These are phyloP conservation scores for Thraustochytrium striatum DNA, from an alignment of 352 stramenopile genomes.

Conservation along the genomic window DNA sequence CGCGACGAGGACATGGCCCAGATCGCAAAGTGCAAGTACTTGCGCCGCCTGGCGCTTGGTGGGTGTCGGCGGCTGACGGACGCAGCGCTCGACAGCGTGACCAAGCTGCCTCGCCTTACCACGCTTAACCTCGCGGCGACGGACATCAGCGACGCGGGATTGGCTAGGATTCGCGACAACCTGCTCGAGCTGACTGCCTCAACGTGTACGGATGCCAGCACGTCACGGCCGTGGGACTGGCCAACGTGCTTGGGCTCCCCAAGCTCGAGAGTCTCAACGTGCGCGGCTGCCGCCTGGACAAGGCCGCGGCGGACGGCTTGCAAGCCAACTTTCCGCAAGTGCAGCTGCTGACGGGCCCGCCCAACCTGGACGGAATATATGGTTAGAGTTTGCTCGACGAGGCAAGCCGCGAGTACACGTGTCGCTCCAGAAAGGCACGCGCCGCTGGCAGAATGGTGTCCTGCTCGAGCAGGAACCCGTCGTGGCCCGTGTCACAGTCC, in stretches of 20 bases:
- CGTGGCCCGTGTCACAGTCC: constrained; percentile 83
- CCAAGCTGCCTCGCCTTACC: background rate
- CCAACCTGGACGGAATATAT: no score
- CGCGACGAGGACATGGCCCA: constrained; percentile 11
- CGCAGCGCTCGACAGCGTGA: background rate
- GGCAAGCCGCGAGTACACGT: constrained; percentile 9
- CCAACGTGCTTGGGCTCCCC: background rate
- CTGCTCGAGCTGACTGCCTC: background rate
- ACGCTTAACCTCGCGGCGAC: constrained; percentile 24
- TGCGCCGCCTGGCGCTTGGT: constrained; percentile 20
- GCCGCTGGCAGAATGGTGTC: constrained; percentile 69
- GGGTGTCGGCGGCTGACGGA: constrained; percentile 9
- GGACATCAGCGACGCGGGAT: background rate
- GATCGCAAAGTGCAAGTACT: background rate
- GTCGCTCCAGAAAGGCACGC: constrained; percentile 7
- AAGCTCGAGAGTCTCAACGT: background rate
- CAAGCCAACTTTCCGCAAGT: background rate
- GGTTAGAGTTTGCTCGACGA: no score
- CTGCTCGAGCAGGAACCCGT: constrained; percentile 93
- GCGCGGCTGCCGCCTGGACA: constrained; percentile 10
- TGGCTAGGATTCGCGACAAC: background rate
- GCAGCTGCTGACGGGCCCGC: no score
- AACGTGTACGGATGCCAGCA: constrained; percentile 38
- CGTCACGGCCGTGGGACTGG: background rate
- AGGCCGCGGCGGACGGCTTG: background rate